Percentiles rank a stretch among this genome's conserved stretches.
Conservation (phyloP, 1,284 basidiomycete genomes). For the Pseudozyma tsukubaensis region DNA sequence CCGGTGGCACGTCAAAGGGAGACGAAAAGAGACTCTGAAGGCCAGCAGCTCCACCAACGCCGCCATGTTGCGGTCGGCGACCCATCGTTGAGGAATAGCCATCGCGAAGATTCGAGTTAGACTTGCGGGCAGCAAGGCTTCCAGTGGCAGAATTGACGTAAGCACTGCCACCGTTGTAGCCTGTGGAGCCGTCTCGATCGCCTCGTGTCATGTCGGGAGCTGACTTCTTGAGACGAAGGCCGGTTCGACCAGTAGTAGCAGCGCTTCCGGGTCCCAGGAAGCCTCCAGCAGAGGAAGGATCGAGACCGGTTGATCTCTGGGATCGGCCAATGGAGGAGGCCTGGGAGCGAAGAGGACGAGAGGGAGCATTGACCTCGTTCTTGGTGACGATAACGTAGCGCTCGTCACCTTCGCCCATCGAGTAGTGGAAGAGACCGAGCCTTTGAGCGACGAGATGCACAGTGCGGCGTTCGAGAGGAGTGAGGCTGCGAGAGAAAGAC, state of each 20-base stretch:
- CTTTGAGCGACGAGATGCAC: conserved; percentile 97
- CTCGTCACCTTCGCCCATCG: conserved; percentile 90
- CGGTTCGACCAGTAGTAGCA: conserved; percentile 55
- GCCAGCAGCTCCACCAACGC: conserved; percentile 51
- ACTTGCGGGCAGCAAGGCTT: conserved; percentile 42
- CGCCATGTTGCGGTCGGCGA: conserved; percentile 68
- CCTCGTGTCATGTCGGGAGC: conserved; percentile 66
- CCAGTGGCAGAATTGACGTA: conserved; percentile 20
- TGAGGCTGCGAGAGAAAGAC: conserved; percentile 87
- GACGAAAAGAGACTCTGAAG: conserved; percentile 60
- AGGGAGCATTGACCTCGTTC: conserved; percentile 46
- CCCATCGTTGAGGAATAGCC: conserved; percentile 55
- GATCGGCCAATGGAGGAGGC: conserved; percentile 60
- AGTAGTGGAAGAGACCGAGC: conserved; percentile 92
- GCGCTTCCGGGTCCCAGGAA: conserved; percentile 50
- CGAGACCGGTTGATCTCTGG: conserved; percentile 30
- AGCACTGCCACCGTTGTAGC: conserved; percentile 16
- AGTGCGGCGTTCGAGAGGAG: conserved; percentile 85
- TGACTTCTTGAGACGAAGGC: conserved; percentile 62
- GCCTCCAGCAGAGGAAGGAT: conserved; percentile 22
- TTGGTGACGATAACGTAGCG: conserved; percentile 84
- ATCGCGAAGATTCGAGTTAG: conserved; percentile 59
- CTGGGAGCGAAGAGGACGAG: conserved; percentile 53
- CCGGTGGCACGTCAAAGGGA: conserved; percentile 58
- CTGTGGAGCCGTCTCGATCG: conserved; percentile 19